These are phyloP conservation scores for Venturia nashicola DNA, from an alignment of 2,329 filamentous ascomycete species.

Conservation along the genomic window DNA sequence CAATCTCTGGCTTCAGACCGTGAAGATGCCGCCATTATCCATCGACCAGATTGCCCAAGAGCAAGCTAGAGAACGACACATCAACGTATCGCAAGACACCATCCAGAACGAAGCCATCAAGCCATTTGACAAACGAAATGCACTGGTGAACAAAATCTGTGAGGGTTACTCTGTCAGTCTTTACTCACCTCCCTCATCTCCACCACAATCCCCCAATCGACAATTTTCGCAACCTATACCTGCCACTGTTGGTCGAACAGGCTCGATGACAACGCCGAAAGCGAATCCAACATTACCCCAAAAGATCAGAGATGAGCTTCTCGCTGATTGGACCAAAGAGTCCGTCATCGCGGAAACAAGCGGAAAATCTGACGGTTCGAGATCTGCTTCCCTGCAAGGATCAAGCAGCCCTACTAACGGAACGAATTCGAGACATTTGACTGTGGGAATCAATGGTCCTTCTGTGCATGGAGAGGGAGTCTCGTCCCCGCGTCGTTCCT, in stretches of 20 bases:
- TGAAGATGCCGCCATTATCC: constrained; percentile 56
- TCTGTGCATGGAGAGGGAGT: background rate
- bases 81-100: background rate
- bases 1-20: constrained; percentile 65
- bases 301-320: constrained; percentile 61
- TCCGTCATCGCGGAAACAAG: constrained; percentile 55
- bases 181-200: constrained; percentile 55
- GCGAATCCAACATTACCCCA: constrained; percentile 42
- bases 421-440: constrained; percentile 5
- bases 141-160: constrained; percentile 64
- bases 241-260: constrained; percentile 19
- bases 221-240: constrained; percentile 51
- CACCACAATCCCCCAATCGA: constrained; percentile 56
- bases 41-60: constrained; percentile 46
- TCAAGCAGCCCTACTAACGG: constrained; percentile 40
- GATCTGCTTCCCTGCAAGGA: constrained; percentile 62
- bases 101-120: constrained; percentile 43
- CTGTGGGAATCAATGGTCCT: background rate
- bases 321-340: constrained; percentile 70
- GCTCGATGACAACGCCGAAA: background rate
- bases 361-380: constrained; percentile 45
- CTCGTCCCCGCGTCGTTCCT: background rate
- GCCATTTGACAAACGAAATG: constrained; percentile 62
- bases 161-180: constrained; percentile 53
- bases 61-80: constrained; percentile 11